Conservation (phyloP, 441 rosid genomes). For the Corymbia calophylla region DNA sequence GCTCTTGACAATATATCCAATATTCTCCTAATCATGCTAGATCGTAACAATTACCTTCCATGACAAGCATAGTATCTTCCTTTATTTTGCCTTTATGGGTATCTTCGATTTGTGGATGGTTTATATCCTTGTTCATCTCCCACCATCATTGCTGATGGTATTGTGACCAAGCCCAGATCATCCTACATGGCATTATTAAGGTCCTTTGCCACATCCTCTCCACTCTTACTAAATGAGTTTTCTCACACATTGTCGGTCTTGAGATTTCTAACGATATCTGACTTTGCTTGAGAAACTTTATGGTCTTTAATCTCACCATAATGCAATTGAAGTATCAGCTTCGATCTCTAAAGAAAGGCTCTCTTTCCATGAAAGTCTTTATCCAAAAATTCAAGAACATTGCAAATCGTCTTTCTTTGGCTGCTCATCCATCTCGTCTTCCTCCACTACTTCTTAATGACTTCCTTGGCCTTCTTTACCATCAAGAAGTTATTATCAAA, state of each 20-base stretch:
- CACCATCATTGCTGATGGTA: neutral
- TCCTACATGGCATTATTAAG: neutral
- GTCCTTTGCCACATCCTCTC: neutral
- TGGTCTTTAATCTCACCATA: neutral
- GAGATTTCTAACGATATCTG: neutral
- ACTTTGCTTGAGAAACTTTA: neutral
- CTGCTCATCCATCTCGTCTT: neutral
- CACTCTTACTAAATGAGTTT: neutral
- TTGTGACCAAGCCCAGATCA: fast-evolving
- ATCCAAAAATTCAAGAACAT: neutral
- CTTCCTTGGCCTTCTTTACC: neutral
- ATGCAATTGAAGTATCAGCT: neutral
- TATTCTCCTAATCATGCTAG: neutral
- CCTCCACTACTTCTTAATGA: neutral
- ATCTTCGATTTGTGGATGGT: neutral
- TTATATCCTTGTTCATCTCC: neutral
- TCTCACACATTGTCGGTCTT: neutral
- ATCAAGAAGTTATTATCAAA: neutral
- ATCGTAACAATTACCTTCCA: neutral
- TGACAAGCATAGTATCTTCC: neutral
- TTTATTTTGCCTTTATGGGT: neutral
- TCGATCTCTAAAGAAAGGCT: neutral
- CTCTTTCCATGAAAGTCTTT: neutral
- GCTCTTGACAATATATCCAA: neutral
- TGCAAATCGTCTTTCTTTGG: neutral